Evolutionary conservation across 306 rosid genomes (phyloP).

Genomic region (Prunus armeniaca): DNA sequence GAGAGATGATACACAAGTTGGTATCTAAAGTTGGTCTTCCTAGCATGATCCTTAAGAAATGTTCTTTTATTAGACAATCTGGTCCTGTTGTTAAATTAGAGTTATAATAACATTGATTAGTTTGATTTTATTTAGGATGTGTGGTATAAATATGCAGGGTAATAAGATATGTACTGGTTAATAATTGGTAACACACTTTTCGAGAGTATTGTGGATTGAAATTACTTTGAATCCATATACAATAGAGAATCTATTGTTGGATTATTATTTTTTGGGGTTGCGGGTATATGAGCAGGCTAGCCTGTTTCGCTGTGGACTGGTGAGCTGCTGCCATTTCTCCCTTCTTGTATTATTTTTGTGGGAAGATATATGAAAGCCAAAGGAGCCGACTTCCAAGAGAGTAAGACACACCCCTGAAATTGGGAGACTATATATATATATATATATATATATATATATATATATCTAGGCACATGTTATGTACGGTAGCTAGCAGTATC

Average conservation of each 20-base stretch:
- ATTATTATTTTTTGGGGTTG: background rate
- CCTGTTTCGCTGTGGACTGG: slow-evolving; percentile 1
- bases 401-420: background rate
- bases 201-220: no score
- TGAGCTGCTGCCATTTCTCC: background rate
- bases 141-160: no score
- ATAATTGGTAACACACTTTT: no score
- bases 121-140: no score
- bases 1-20: no score
- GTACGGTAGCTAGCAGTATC: background rate
- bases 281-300: background rate
- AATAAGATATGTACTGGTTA: no score
- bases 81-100: rapidly evolving
- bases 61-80: background rate
- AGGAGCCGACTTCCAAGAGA: slow-evolving; percentile 21
- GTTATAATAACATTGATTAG: no score
- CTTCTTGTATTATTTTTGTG: background rate
- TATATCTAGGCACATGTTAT: background rate
- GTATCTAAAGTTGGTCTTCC: no score
- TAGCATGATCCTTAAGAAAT: background rate
- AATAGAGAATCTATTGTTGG: no score
- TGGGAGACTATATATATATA: background rate
- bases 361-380: background rate
- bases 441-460: no score
- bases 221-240: no score